These are phyloP conservation scores for Isoetes taiwanensis DNA, from an alignment of 75 land plant species.

Conservation along the genomic window DNA sequence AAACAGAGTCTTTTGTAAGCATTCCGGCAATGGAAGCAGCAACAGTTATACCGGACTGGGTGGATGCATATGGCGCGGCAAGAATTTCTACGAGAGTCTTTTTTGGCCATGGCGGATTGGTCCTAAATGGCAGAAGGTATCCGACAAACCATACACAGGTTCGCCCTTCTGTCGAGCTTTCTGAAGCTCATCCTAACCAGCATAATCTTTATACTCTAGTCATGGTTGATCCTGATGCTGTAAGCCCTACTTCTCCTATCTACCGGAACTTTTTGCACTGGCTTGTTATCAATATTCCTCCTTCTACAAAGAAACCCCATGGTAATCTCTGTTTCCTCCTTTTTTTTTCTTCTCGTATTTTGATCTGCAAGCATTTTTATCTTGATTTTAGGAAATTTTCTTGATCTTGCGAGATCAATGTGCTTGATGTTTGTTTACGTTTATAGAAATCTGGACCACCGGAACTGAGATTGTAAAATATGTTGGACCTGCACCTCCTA, in stretches of 20 bases:
- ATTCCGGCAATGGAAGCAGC: background rate
- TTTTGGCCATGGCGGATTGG: background rate
- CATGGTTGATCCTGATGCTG: slow-evolving; percentile 5
- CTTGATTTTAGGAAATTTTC: too few relatives aligned
- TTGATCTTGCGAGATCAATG: too few relatives aligned
- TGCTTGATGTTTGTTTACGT: too few relatives aligned
- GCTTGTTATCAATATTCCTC: background rate
- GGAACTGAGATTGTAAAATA: background rate
- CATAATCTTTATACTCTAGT: background rate
- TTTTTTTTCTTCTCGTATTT: background rate
- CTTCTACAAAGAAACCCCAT: too few relatives aligned
- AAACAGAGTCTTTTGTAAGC: too few relatives aligned
- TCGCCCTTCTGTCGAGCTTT: background rate
- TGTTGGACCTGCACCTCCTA: background rate
- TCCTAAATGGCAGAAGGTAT: background rate
- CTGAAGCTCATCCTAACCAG: background rate
- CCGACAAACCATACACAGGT: background rate
- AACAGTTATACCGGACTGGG: background rate
- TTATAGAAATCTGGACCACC: too few relatives aligned
- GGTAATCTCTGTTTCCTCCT: background rate
- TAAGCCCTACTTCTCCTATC: background rate
- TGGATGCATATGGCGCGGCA: background rate
- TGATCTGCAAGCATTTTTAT: too few relatives aligned
- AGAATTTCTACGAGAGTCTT: background rate
- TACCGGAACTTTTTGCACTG: slow-evolving; percentile 5